Base-by-base conservation (phyloP, 2,329 filamentous ascomycete genomes). In the Penicillium sp. region DNA sequence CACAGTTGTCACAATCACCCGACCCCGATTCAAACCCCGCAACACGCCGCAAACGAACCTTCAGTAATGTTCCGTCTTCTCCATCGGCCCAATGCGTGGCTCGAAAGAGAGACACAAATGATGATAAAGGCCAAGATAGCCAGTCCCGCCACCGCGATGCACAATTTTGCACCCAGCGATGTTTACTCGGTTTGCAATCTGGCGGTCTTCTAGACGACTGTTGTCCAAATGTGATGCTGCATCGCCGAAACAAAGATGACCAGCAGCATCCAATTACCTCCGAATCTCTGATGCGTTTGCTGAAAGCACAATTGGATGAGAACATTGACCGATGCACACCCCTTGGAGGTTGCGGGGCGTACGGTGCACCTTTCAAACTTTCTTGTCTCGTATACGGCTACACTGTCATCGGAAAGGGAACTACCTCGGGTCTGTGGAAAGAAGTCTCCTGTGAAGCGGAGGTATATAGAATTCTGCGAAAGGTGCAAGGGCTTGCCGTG, bases 361-460 rank as follows among this genome's bases (percentile, higher is more conserved):
- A 50, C 18, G 61, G 63, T 5, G 58, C 56, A 4, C 57, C 56
- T 4, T 65, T 66, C 49, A 66, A 64, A 47, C 45, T 66, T 26
- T 58, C 58, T 12, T 63, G 51, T 46, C 28, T 35, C 6, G n/a
- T 29, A 42, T 60, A 63, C 43, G 58, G 63, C 5, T 64, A 62
- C 37, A 62, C 53, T 5, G 45, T 60, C 6, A 29, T 67, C 36
- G 64, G 61, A 12, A 68, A 68, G 52, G 62, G 61, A 18, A 67
- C 64, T 1, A 66, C 36, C 2, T 44, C 44, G 9, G 28, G 13
- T 5, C 45, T 53, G 9, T 53, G 38, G 50, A 46, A 50, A 39
- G 36, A 39, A 9, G 36, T 39, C 5, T 39, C 36, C 9, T 5
- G 25, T 5, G 18, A 40, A 40, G 38, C 26, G 13, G 25, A 27